These are phyloP conservation scores for Leccinum uliginosum DNA, from an alignment of 768 basidiomycete genomes.

Conservation along the genomic window DNA sequence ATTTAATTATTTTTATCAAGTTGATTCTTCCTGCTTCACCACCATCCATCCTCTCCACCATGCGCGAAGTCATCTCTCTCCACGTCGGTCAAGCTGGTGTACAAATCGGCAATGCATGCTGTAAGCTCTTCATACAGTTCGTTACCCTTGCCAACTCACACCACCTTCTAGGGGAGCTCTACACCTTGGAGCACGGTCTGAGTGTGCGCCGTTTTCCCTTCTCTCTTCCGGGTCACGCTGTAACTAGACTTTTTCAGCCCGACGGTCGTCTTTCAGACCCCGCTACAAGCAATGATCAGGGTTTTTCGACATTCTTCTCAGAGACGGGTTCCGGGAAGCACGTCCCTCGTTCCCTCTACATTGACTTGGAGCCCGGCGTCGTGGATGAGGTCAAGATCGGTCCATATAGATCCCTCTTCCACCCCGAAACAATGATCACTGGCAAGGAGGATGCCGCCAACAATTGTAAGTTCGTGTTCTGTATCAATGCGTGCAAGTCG, in stretches of 20 bases:
- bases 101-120: conserved; percentile 94
- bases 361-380: conserved; percentile 92
- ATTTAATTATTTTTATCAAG: neutral
- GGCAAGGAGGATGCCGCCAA: conserved; percentile 99
- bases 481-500: neutral
- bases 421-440: conserved; percentile 94
- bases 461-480: conserved; percentile 71
- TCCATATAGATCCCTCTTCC: conserved; percentile 89
- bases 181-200: conserved; percentile 96
- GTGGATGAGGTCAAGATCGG: conserved; percentile 95
- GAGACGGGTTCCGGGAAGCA: conserved; percentile 92
- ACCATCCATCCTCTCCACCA: conserved; percentile 28
- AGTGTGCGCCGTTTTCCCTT: conserved; percentile 54
- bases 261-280: conserved; percentile 82
- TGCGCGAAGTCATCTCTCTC: conserved; percentile 94
- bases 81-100: conserved; percentile 98
- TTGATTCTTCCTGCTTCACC: conserved; percentile 14
- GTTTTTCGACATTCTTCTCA: conserved; percentile 98
- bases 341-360: conserved; percentile 94
- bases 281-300: conserved; percentile 55
- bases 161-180: conserved; percentile 77
- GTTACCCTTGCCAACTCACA: conserved; percentile 8
- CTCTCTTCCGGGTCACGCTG: conserved; percentile 8
- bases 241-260: conserved; percentile 47
- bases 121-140: conserved; percentile 44